Evolutionary conservation across 2,329 filamentous ascomycete species (phyloP), one percentile per base, ranked within the genome.

Genomic region (Teratosphaeria viscida): DNA sequence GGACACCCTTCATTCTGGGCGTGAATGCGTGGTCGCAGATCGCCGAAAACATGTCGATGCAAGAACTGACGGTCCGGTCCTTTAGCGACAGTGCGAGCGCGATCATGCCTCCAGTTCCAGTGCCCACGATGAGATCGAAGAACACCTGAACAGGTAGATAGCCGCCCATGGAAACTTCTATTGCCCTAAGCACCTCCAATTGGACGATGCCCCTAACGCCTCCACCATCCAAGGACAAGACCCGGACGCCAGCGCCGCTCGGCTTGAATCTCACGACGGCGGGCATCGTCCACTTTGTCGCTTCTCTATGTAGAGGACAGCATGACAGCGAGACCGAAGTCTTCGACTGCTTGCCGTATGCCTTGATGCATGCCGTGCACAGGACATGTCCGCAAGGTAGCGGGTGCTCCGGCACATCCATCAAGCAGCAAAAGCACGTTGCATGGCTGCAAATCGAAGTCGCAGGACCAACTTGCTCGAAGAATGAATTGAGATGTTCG

Each of bases 81-180:
- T 74, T 72, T 27, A 71, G 65, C 1, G 69, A 74, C 7, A 80
- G 68, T 1, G 73, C 76, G 14, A 78, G 70, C 2, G 76, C 76
- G 29, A 79, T 70, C 12, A 79, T 67, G 3, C 76, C 78, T 12
- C 78, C 78, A 23, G 76, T 77, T 2, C 70, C 69, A n/a, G 75
- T 77, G 4, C 77, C 77, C 6, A 79, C 74, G 23, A 81, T 76
- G 2, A 81, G 70, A 59, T 81, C 79, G 60, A 81, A 79, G 65
- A 81, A 80, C 3, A 66, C 66, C 55, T 75, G 76, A 2, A 80
- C 73, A 0, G 73, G 71, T 2, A 81, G 62, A 5, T 69, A 66
- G 8, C 69, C 66, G 2, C 74, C 76, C 1, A 79, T 63, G 4
- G 68, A 68, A 26, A 66, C 67, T 61, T 80, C 74, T 10, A 81